Conservation (phyloP, 148 eudicot genomes). For the Vaccinium vitisidaea region DNA sequence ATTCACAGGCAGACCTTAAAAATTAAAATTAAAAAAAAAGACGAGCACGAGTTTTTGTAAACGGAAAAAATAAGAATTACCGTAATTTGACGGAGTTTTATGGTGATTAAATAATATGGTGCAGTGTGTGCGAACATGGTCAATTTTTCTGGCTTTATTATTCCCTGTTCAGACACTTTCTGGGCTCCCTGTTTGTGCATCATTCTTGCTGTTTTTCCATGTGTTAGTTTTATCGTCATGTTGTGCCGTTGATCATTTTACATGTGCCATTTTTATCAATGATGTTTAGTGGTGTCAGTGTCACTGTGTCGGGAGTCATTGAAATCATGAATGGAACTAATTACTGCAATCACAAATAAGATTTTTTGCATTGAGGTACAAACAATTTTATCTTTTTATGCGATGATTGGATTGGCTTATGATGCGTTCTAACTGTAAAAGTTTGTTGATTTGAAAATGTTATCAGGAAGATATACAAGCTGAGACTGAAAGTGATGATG, state of each 20-base stretch:
- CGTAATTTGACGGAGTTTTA: not conserved
- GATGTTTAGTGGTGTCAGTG: not conserved
- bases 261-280: no score
- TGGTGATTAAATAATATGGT: not conserved
- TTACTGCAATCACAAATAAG: not conserved
- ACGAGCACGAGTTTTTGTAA: not conserved
- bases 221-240: not conserved
- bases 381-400: not conserved
- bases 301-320: not conserved
- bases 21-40: not conserved
- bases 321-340: not conserved
- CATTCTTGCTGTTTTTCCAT: not conserved
- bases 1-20: not conserved
- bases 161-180: not conserved
- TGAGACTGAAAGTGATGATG: conserved; percentile 93
- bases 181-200: not conserved
- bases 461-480: conserved; percentile 83
- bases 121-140: not conserved
- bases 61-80: not conserved
- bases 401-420: conserved; percentile 1
- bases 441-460: conserved; percentile 22
- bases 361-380: not conserved
- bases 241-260: not conserved
- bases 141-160: not conserved
- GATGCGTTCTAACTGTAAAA: not conserved